Evolutionary conservation across 2,329 filamentous ascomycete genomes (phyloP), one percentile per base, ranked within the genome.

Genomic region (Fusarium begoniae): DNA sequence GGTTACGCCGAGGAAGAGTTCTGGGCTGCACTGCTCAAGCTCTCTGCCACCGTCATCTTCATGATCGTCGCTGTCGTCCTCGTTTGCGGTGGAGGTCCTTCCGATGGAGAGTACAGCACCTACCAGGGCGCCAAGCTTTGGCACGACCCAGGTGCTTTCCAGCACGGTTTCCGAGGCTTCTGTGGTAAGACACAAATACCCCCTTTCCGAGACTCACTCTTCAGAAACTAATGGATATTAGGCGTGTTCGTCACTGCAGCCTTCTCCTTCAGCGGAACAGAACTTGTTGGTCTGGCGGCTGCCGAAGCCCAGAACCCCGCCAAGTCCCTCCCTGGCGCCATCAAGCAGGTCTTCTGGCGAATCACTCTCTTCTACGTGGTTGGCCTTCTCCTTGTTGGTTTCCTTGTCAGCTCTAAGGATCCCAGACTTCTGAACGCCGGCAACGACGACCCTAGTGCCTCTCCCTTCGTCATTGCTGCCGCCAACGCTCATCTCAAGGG

Each of bases 241-340:
- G 75, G 75, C 55, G 77, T 78, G 20, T 78, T 78, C 26, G 91
- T 94, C 56, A 93, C 90, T 3, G 92, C 92, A 7, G 92, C 92
- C 8, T 94, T 94, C 77, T 85, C 92, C 28, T 94, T 94, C 79
- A 89, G 90, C 22, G 92, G 92, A 20, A 94, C 92, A 0, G 92
- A 94, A 79, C 85, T 93, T 5, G 92, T 94, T n/a, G 92, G 92
- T 75, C 86, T 94, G 6, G 91, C 92, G 7, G 92, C 92, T 2
- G 92, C 92, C 12, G 93, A 95, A 81, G 90, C 92, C 0, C 82
- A 84, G 15, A 93, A 94, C 78, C 93, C 93, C 0, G 87, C 90
- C 64, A 91, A 93, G 79, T 89, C 92, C 0, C 87, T 98, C 3
- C 95, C 95, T 0, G 91, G 90, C 4, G 95, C 95, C 10, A 91